Evolutionary conservation across 306 rosid species (phyloP).

Genomic region (Psophocarpus tetragonolobus): DNA sequence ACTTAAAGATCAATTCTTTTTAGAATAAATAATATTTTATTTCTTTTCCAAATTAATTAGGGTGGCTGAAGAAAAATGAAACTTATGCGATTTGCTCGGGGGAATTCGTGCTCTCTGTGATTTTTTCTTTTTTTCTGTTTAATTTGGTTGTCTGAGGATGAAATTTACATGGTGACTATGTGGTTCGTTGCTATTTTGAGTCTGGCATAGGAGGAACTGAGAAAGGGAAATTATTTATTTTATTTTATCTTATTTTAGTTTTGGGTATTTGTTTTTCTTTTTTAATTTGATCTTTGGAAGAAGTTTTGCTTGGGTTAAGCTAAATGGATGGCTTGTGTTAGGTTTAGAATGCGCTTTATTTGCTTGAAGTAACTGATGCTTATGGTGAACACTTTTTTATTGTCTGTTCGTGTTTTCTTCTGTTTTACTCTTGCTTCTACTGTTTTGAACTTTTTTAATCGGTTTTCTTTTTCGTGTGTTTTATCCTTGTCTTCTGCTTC

Average conservation of each 20-base stretch:
- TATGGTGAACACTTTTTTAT: neutral
- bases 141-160: neutral
- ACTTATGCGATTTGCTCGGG: constrained; percentile 9
- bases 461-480: neutral
- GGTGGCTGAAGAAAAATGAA: neutral
- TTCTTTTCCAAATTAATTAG: neutral
- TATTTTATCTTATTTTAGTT: neutral
- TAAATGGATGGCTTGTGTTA: neutral
- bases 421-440: constrained; percentile 21
- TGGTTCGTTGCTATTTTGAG: neutral
- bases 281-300: neutral
- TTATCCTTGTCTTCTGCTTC: constrained; percentile 45
- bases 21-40: neutral
- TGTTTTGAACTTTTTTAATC: constrained; percentile 4
- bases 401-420: constrained; percentile 23
- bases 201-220: neutral
- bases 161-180: neutral
- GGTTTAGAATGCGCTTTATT: neutral
- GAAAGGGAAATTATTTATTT: neutral
- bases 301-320: neutral
- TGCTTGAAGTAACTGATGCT: neutral
- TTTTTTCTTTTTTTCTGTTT: too few species aligned
- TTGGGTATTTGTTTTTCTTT: neutral
- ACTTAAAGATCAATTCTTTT: neutral
- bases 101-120: too few species aligned